Evolutionary conservation across 805 yeast species (phyloP), one percentile per base, ranked within the genome.

Genomic region (Saturnispora besseyi): DNA sequence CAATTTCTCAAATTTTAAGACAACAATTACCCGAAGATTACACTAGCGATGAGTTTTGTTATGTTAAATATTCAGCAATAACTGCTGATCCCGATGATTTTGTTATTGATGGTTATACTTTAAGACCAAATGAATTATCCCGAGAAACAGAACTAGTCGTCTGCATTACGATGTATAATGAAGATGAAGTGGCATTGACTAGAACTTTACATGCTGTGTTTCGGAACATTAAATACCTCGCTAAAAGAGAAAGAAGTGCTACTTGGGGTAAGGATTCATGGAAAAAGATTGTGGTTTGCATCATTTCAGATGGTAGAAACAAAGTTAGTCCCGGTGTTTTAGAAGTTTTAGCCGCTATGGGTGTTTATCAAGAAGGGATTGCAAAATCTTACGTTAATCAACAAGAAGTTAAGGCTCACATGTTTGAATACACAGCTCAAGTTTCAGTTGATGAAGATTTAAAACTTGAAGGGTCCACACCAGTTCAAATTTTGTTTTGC

Each of bases 211-310:
- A 95, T 65, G 87, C 96, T 0, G 91, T 93, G 13, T 87, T 91
- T 87, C 85, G 81, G 59, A 93, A 95, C 66, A 79, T 93, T 51
- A 87, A 96, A 2, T 93, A 89, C 61, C 72, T 93, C 47, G 80
- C 96, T 62, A 78, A 84, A 13, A 79, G 99, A 65, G 75, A 77
- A 49, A 84, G 81, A 63, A 85, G 96, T 37, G 73, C 84, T 46
- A 84, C 86, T 15, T 93, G 99, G 99, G 98, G 99, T 4, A 81
- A 82, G 57, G 95, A 90, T 52, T 85, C 96, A 26, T 93, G 99
- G 99, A 89, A 93, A 62, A 93, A 91, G 67, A 83, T 93, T 21
- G 96, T 91, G 48, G 96, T 93, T 12, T 73, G 87, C 50, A 83
- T 93, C 58, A 86, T 93, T 22, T 81, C 96, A 44, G 99, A 93